Evolutionary conservation across 2,329 filamentous ascomycete species (phyloP).

Genomic region (Curvularia spicifera): DNA sequence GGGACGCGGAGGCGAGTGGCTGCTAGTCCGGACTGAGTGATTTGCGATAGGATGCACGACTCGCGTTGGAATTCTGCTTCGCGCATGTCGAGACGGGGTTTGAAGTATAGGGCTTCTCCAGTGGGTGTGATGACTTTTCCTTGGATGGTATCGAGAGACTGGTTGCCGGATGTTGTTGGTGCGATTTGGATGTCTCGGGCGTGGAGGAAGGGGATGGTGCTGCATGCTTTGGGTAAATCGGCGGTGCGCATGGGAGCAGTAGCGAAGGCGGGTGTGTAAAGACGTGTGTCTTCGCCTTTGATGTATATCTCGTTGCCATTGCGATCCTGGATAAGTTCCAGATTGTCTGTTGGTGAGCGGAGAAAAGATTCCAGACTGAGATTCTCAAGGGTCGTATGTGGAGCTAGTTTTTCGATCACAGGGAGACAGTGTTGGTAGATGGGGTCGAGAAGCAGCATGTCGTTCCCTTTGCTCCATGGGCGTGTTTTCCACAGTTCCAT

Average conservation of each 20-base stretch:
- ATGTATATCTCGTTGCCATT: slow-evolving; percentile 1
- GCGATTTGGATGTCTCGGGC: slow-evolving; percentile 1
- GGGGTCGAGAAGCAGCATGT: slow-evolving; percentile 2
- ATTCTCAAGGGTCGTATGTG: slow-evolving; percentile 5
- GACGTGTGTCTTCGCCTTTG: slow-evolving; percentile 4
- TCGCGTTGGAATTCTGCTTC: slow-evolving; percentile 3
- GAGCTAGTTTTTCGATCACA: slow-evolving; percentile 5
- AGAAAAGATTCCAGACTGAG: slow-evolving; percentile 11
- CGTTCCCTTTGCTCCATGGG: not conserved
- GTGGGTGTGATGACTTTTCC: slow-evolving; percentile 10
- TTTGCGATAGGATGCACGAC: not conserved
- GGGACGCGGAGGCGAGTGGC: slow-evolving; percentile 6
- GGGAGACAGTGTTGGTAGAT: slow-evolving; percentile 9
- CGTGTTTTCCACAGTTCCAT: not conserved
- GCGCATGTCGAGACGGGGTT: slow-evolving; percentile 9
- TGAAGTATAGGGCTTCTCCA: slow-evolving; percentile 12
- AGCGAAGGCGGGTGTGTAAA: slow-evolving; percentile 7
- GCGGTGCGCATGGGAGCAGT: slow-evolving; percentile 3
- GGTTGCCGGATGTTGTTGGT: not conserved
- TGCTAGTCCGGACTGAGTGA: slow-evolving; percentile 6
- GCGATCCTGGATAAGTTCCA: slow-evolving; percentile 2
- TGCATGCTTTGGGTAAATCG: slow-evolving; percentile 3
- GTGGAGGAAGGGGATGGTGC: not conserved
- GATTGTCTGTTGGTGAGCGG: slow-evolving; percentile 10
- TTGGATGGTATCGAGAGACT: not conserved